Evolutionary conservation across 441 rosid species (phyloP), one percentile per base, ranked within the genome.

Genomic region (Jatropha multifida): DNA sequence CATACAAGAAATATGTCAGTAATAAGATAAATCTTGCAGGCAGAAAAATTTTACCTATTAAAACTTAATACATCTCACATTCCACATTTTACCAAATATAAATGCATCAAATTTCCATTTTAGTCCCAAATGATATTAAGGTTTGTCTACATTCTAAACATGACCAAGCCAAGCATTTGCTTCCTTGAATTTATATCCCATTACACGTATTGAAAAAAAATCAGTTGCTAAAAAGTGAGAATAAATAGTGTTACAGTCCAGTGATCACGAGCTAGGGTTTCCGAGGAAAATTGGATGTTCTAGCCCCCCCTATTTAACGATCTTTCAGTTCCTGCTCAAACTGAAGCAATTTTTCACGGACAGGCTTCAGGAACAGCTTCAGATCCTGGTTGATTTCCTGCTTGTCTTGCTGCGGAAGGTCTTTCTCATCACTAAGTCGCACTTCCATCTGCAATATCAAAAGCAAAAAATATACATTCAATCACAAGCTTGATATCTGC

Each of bases 241-340:
- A 79, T 46, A 32, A 38, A 69, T 71, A 76, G 77, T 76, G 78
- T 63, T 71, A 65, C 74, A 72, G 74, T 72, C 73, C 14, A 72
- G 65, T 40, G 63, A 52, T 32, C 41, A 1, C 48, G 69, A 69
- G 20, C 17, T 38, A 63, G 65, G 52, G 64, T 58, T 74, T 75
- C 68, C 58, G 1, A 68, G 55, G 23, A 3, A 37, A 71, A 54
- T 42, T 44, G 41, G 48, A 23, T 74, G 41, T 44, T 37, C 67
- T 1, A 32, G 18, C 13, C 13, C 7, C 7, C 42, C 9, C 26
- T 48, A 44, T 10, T 87, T 91, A 93, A 74, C 93, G 79, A 65
- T 89, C 94, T 82, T 87, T 93, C 65, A 94, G 93, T 80, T 94
- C 99, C 80, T 86, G 88, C 85, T 94, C 99, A 9, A 94, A 94